Evolutionary conservation across 1,284 basidiomycete species (phyloP), one percentile per base, ranked within the genome.

Genomic region (Puccinia polysora): DNA sequence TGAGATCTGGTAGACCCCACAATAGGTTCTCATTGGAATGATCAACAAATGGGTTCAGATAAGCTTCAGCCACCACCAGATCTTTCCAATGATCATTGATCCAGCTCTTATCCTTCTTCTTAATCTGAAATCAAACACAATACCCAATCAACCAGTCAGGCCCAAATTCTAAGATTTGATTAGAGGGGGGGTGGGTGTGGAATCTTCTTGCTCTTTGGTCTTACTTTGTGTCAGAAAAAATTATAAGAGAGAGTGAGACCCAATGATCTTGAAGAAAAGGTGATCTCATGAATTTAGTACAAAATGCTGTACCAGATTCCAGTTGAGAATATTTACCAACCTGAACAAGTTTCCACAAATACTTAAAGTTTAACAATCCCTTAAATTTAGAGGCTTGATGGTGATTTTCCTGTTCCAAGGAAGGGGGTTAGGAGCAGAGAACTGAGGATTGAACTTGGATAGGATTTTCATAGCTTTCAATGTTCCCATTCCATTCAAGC

Each of bases 321-420:
- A 75, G 73, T 10, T 84, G 83, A 73, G 81, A 85, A 80, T 97
- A 96, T 77, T 86, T 86, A 0, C 95, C 96, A 63, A 83, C 86
- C 79, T 99, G 95, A n/a, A 98, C 94, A 77, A 86, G 89, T 69
- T 82, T 79, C 96, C 96, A 99, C 96, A 96, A 99, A 49, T 89
- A 85, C 77, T 86, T 90, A 82, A 98, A 99, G 73, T 87, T 85
- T 69, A 87, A 83, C 74, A 98, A 82, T 0, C 92, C 91, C 76
- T 89, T 85, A 50, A 87, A 83, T 1, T 91, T 91, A 0, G 89
- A 87, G 78, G 34, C 18, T 4, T 64, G 38, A 34, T 28, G 63
- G 4, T n/a, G n/a, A n/a, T n/a, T n/a, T n/a, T n/a, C n/a, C n/a
- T n/a, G n/a, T n/a, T n/a, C n/a, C n/a, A n/a, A n/a, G n/a, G n/a